Percentiles rank a stretch among this genome's conserved stretches.
Evolutionary conservation across 225 moss, liverwort and hornwort species (phyloP).

Genomic region (Physcomitrellopsis africana): DNA sequence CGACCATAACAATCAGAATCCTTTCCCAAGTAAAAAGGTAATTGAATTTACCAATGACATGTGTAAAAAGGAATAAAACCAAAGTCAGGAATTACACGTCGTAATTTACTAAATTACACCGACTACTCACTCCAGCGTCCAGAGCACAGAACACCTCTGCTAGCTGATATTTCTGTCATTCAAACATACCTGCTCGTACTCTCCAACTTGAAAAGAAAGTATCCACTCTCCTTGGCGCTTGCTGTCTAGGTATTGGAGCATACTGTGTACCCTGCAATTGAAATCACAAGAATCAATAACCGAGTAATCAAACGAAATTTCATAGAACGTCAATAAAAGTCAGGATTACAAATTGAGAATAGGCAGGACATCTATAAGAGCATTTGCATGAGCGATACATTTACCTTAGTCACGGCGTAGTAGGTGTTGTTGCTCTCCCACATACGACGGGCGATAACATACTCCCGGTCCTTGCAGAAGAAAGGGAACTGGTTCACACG

Average conservation of each 20-base stretch:
- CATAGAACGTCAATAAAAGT: not conserved
- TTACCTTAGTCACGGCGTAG: slow-evolving; percentile 75
- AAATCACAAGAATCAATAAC: not conserved
- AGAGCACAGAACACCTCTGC: not conserved
- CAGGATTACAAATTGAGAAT: not conserved
- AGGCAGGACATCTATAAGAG: not conserved
- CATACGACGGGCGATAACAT: slow-evolving; percentile 72
- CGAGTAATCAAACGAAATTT: not conserved
- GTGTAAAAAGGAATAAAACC: too few relatives aligned
- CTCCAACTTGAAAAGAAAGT: slow-evolving; percentile 75
- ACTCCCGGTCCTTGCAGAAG: slow-evolving; percentile 87
- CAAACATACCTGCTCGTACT: slow-evolving; percentile 62
- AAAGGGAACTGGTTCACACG: slow-evolving; percentile 66
- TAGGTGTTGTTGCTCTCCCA: slow-evolving; percentile 56
- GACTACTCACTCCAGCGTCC: not conserved
- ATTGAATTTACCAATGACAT: too few relatives aligned
- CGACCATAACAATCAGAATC: slow-evolving; percentile 20
- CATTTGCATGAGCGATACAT: not conserved
- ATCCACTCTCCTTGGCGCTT: slow-evolving; percentile 72
- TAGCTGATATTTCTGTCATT: not conserved
- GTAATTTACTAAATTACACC: not conserved
- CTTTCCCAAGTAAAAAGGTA: not conserved
- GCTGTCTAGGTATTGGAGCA: slow-evolving; percentile 48
- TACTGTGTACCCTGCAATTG: slow-evolving; percentile 57
- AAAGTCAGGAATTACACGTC: too few relatives aligned